phyloP scores from a whole-genome alignment of 306 rosid species.

The Cicer yamashitae region DNA sequence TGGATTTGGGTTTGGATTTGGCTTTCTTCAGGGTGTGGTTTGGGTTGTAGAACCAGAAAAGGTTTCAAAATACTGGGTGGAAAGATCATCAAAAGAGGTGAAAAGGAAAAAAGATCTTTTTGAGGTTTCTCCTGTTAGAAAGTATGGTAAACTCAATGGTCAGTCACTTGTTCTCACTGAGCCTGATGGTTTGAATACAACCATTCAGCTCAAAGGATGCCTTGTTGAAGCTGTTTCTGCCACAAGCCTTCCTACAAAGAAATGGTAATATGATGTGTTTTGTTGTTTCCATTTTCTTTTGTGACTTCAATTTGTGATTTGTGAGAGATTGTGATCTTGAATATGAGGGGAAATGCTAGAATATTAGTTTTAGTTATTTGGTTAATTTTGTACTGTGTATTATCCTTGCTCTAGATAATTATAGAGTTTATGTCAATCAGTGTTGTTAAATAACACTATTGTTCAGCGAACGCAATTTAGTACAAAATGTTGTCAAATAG shows the following conservation, averaged over 20 bases:
- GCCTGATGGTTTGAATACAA: constrained; percentile 58
- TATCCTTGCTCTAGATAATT: not conserved
- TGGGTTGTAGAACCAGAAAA: constrained; percentile 83
- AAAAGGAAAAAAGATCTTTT: constrained; percentile 65
- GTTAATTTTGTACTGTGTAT: not conserved
- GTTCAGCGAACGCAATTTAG: no score
- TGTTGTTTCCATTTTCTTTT: constrained; percentile 39
- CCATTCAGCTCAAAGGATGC: constrained; percentile 67
- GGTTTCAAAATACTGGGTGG: constrained; percentile 56
- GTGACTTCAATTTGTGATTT: constrained; percentile 17
- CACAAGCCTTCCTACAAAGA: constrained; percentile 65
- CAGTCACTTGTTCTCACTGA: constrained; percentile 63
- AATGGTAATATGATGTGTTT: constrained; percentile 66
- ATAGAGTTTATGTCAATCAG: not conserved
- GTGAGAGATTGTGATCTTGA: constrained; percentile 3
- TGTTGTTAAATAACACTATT: no score
- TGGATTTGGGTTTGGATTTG: constrained; percentile 27
- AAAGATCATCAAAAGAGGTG: constrained; percentile 58
- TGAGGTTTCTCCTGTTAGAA: constrained; percentile 73
- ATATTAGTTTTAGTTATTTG: not conserved
- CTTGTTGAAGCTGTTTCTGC: constrained; percentile 82
- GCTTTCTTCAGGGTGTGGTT: constrained; percentile 70
- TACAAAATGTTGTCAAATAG: no score
- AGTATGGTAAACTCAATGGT: constrained; percentile 64
- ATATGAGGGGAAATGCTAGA: constrained; percentile 3